Percentiles rank a stretch among this genome's conserved stretches.
These are phyloP conservation scores for Mariannaea sp. DNA, from an alignment of 2,329 filamentous ascomycete species.

Conservation along the genomic window DNA sequence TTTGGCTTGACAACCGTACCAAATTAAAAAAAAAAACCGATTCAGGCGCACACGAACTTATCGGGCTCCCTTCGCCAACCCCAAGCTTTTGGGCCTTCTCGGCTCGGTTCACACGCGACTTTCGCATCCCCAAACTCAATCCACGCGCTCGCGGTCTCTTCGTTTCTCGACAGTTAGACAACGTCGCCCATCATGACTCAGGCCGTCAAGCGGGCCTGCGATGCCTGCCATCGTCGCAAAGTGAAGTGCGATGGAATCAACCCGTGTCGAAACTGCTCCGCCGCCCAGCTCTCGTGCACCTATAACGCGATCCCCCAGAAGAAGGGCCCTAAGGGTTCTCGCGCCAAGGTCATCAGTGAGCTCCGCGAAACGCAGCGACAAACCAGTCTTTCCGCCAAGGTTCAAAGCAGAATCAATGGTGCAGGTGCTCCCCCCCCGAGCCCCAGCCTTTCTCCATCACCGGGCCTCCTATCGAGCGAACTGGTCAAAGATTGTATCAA, in stretches of 20 bases:
- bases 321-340: constrained; percentile 75
- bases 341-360: constrained; percentile 77
- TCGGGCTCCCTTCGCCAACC: not conserved
- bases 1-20: constrained; percentile 22
- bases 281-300: constrained; percentile 70
- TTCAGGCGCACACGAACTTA: constrained; percentile 5
- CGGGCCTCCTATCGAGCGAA: constrained; percentile 64
- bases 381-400: constrained; percentile 65
- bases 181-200: constrained; percentile 45
- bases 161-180: constrained; percentile 5
- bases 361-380: constrained; percentile 71
- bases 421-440: constrained; percentile 54
- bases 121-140: constrained; percentile 22
- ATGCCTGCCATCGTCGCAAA: constrained; percentile 75
- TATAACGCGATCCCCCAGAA: constrained; percentile 78
- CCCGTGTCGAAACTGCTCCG: constrained; percentile 72
- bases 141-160: no score
- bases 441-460: constrained; percentile 57
- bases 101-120: constrained; percentile 6
- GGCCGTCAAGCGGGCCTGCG: constrained; percentile 67
- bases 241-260: constrained; percentile 75
- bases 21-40: constrained; percentile 21
- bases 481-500: constrained; percentile 69
- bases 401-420: constrained; percentile 64
- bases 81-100: constrained; percentile 9